phyloP scores from a whole-genome alignment of 2,329 filamentous ascomycete genomes.

The Plectosphaerella cucumerina region DNA sequence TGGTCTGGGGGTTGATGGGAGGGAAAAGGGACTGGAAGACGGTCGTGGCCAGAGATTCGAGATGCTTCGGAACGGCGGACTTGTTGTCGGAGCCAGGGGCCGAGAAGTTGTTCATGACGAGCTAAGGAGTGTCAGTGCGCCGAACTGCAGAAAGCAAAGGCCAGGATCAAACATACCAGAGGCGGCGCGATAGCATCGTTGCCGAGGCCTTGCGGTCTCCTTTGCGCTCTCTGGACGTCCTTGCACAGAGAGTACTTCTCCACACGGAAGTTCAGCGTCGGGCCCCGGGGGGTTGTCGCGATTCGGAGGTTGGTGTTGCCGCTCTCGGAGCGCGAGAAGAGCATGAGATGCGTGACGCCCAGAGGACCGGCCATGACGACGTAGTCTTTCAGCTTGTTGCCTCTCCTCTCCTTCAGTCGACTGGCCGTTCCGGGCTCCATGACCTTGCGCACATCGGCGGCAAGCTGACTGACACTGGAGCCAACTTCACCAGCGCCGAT shows the following conservation, averaged over 20 bases:
- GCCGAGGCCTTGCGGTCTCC: constrained; percentile 74
- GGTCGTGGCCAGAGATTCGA: constrained; percentile 88
- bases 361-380: constrained; percentile 92
- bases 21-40: constrained; percentile 96
- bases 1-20: constrained; percentile 87
- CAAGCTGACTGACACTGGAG: constrained; percentile 84
- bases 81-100: constrained; percentile 57
- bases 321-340: constrained; percentile 84
- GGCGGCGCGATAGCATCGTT: constrained; percentile 85
- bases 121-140: constrained; percentile 36
- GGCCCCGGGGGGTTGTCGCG: constrained; percentile 81
- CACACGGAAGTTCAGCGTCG: constrained; percentile 89
- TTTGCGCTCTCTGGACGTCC: constrained; percentile 80
- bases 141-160: not conserved
- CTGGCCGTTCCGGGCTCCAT: constrained; percentile 95
- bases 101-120: constrained; percentile 98
- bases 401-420: constrained; percentile 81
- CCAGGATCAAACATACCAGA: constrained; percentile 48
- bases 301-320: constrained; percentile 93
- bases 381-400: constrained; percentile 87
- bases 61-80: constrained; percentile 80
- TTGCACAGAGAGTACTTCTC: constrained; percentile 93
- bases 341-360: constrained; percentile 85
- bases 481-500: constrained; percentile 94
- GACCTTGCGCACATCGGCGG: constrained; percentile 83